Conservation (phyloP, 805 yeast genomes). For the Jamesozyma jinghongensis region DNA sequence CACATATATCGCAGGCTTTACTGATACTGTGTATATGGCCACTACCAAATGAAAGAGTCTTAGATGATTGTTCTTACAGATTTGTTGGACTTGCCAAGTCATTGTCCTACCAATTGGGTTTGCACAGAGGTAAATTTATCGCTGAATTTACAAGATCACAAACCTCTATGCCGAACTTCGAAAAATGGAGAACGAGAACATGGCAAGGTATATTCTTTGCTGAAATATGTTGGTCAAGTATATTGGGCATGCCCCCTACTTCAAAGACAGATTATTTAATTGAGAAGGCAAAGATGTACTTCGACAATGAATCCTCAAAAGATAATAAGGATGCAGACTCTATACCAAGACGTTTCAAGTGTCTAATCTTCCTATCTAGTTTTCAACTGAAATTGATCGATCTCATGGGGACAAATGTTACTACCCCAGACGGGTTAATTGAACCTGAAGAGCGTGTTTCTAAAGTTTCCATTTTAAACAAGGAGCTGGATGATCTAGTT, state of each 20-base stretch:
- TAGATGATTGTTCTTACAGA: constrained; percentile 86
- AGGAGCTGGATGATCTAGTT: constrained; percentile 68
- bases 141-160: constrained; percentile 87
- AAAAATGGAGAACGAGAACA: constrained; percentile 86
- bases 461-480: constrained; percentile 62
- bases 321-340: constrained; percentile 11
- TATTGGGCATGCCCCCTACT: constrained; percentile 80
- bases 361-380: constrained; percentile 62
- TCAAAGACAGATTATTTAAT: constrained; percentile 73
- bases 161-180: constrained; percentile 81
- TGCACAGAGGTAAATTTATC: constrained; percentile 86
- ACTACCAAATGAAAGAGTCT: constrained; percentile 79
- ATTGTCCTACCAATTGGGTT: constrained; percentile 74
- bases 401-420: constrained; percentile 79
- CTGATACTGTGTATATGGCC: constrained; percentile 87
- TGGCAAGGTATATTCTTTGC: constrained; percentile 85
- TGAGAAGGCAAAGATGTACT: constrained; percentile 67
- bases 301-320: constrained; percentile 17
- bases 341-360: constrained; percentile 57
- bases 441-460: constrained; percentile 79
- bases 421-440: constrained; percentile 80
- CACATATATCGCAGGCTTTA: constrained; percentile 87
- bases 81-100: constrained; percentile 82
- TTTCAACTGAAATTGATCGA: constrained; percentile 78
- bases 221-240: constrained; percentile 86